A percentile compares a stretch with the other conserved stretches of the same genome.
phyloP scores from a whole-genome alignment of 352 stramenopile species.

The Phytophthora sansomeana region DNA sequence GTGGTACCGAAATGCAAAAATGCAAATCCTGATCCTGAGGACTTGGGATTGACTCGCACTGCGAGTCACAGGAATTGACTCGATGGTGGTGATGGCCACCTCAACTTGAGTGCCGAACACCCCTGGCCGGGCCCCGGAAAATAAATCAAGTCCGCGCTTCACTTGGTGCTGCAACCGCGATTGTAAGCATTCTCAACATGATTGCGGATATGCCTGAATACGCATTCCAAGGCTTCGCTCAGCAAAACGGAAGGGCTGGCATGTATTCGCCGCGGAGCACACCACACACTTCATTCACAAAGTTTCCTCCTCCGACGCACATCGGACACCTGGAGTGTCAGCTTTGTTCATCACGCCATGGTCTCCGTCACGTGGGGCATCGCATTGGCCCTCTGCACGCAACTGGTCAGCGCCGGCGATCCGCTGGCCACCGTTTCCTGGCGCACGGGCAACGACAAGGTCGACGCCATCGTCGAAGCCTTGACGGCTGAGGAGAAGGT shows the following conservation, averaged over 20 bases:
- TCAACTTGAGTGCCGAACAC: not conserved
- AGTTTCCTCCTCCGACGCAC: constrained; percentile 18
- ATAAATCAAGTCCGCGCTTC: constrained; percentile 3
- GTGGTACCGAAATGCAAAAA: constrained; percentile 1
- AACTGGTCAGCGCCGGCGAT: constrained; percentile 30
- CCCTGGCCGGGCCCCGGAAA: not conserved
- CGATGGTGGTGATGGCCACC: too few species aligned
- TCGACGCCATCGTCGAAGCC: constrained; percentile 36
- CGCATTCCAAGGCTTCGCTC: too few species aligned
- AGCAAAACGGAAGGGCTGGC: too few species aligned
- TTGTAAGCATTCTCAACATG: too few species aligned
- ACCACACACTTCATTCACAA: constrained; percentile 23
- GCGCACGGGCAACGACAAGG: constrained; percentile 41
- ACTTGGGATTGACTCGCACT: too few species aligned
- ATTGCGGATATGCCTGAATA: too few species aligned
- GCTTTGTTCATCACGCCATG: constrained; percentile 16
- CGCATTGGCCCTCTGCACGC: constrained; percentile 28
- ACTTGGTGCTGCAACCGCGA: too few species aligned
- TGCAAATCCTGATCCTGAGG: too few species aligned
- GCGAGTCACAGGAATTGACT: too few species aligned
- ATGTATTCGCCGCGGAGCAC: too few species aligned
- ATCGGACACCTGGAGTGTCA: not conserved
- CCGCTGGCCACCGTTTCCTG: constrained; percentile 34
- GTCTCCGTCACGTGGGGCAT: constrained; percentile 39
- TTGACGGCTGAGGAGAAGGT: constrained; percentile 41